phyloP scores from a whole-genome alignment of 345 rosid genomes.

The Salix arbutifolia region DNA sequence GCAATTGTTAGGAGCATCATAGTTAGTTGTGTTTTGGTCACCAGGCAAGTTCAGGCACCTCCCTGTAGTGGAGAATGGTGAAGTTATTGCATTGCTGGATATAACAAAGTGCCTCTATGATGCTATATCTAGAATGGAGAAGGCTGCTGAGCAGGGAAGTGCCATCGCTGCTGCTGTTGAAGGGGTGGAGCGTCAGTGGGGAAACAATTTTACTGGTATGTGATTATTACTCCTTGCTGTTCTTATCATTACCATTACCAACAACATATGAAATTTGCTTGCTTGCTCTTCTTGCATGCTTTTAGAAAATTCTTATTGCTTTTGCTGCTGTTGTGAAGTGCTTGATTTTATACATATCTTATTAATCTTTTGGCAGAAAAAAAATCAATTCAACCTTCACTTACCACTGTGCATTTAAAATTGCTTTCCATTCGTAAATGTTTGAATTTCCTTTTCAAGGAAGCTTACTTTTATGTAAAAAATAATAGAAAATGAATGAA shows the following conservation, averaged over 20 bases:
- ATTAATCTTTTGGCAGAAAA: neutral
- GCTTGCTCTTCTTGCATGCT: neutral
- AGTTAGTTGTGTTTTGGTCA: neutral
- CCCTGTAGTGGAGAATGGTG: constrained; percentile 98
- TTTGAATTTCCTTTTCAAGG: neutral
- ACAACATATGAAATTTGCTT: neutral
- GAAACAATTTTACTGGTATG: constrained; percentile 65
- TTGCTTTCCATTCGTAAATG: neutral
- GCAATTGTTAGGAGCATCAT: constrained; percentile 2
- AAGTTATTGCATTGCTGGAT: constrained; percentile 93
- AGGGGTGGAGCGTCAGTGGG: constrained; percentile 96
- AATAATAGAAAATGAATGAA: neutral
- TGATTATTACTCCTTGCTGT: neutral
- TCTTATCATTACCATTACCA: neutral
- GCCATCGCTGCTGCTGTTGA: constrained; percentile 98
- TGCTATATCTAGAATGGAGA: constrained; percentile 97
- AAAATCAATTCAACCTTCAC: neutral
- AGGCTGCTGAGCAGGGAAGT: constrained; percentile 96
- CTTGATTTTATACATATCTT: neutral
- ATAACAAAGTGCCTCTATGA: constrained; percentile 93
- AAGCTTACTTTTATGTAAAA: neutral
- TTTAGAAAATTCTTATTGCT: neutral
- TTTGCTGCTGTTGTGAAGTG: neutral
- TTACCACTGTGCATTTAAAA: neutral
- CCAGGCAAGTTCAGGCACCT: constrained; percentile 93